Base-by-base conservation (phyloP, 1,139 yeast genomes). In the Yamadazyma taylorii region DNA sequence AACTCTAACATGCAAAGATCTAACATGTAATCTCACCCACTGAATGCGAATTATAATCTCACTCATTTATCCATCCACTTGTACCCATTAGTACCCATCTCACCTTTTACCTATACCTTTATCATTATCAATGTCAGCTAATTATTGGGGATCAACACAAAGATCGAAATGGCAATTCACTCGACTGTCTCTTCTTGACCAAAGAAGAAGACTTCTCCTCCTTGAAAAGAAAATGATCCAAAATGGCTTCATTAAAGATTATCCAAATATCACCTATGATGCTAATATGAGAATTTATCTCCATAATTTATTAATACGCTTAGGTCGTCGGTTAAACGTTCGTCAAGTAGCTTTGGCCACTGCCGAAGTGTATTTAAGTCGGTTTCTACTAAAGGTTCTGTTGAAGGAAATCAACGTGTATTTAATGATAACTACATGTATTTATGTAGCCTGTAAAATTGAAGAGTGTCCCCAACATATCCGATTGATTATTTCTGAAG, bases 381-480 rank as follows among this genome's bases (percentile, higher is more conserved):
- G 97, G 34, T 88, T 90, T 53, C 65, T 89, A 32, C 75, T 88
- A 2, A 71, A 76, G 36, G 94, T 82, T 0, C 80, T 89, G 21
- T 62, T 88, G 24, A 78, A 83, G 46, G 98, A 92, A 56, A 76
- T 90, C 41, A 92, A 92, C 53, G 69, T 85, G 1, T 90, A 89
- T 53, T 64, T 89, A 36, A 61, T 90, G 45, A 83, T 88, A 6
- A 81, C 97, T 0, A 82, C 97, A 0, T 83, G 95, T 51, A 71
- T 90, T 4, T 92, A 92, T 54, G 75, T 92, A 33, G 92, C 97
- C 0, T 85, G 96, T 63, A 92, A 92, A 56, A 85, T 89, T 25
- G 97, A 92, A 58, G 98, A 92, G 58, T 84, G 89, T 51, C 97
- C 98, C 1, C 95, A 86, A 55, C 97, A 92, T 56, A 89, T 92